phyloP scores from a whole-genome alignment of 140 eudicot genomes.

The Anethum foeniculum region DNA sequence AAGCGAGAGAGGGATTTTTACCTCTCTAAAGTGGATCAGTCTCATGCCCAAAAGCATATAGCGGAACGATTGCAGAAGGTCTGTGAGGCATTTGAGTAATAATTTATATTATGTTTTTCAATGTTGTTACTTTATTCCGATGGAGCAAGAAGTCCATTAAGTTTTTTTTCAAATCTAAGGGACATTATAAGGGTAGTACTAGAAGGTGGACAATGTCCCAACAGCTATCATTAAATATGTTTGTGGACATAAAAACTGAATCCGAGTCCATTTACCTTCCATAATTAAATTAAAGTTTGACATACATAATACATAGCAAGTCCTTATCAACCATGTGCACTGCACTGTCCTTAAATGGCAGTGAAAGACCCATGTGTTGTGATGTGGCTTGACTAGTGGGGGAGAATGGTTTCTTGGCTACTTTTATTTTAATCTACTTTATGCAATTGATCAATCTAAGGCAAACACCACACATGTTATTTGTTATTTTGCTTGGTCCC shows the following conservation, averaged over 20 bases:
- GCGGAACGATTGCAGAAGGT: slow-evolving; percentile 89
- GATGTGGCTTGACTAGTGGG: not conserved
- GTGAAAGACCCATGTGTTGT: not conserved
- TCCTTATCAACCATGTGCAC: not conserved
- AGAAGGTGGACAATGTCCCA: not conserved
- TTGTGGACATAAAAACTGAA: not conserved
- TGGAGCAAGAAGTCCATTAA: not conserved
- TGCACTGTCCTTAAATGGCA: not conserved
- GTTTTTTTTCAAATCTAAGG: not conserved
- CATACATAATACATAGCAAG: not conserved
- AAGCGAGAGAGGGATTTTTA: slow-evolving; percentile 79
- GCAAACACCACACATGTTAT: not conserved
- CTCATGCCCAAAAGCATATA: slow-evolving; percentile 57
- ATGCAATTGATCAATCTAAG: not conserved
- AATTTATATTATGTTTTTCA: not conserved
- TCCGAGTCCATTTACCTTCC: not conserved
- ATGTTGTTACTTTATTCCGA: not conserved
- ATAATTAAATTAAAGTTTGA: not conserved
- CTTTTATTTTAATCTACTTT: not conserved
- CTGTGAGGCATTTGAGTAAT: not conserved
- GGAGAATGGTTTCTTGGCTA: not conserved
- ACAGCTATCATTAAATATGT: not conserved
- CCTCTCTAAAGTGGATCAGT: slow-evolving; percentile 71
- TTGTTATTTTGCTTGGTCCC: not conserved
- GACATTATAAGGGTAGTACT: not conserved